Evolutionary conservation across 768 basidiomycete species (phyloP), one percentile per base, ranked within the genome.

Genomic region (Lactarius sp.): DNA sequence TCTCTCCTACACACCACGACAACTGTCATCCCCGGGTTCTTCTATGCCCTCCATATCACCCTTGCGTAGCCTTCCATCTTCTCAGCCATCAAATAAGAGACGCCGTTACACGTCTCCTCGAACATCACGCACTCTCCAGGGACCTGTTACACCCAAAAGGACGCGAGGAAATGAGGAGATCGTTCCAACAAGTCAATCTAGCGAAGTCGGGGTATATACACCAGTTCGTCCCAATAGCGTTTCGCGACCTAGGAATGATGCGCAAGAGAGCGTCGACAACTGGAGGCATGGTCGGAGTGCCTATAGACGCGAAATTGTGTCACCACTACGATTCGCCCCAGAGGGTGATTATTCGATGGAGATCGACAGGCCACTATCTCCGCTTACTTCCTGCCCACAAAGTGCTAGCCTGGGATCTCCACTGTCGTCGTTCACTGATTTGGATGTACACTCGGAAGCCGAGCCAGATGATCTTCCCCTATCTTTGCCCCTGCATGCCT

Each of bases 161-260:
- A 22, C 16, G 5, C 59, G 54, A 36, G 27, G 16, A 39, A 42
- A 31, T 13, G 53, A n/a, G 7, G 57, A 60, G 53, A 18, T 60
- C 37, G n/a, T 65, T 49, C 64, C 64, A 12, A 65, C 64, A 13
- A 65, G 64, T 27, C 64, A 65, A 52, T 36, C 64, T n/a, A 44
- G 54, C 34, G 64, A 65, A 65, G 27, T 46, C n/a, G 64, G 59
- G 33, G 27, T 65, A 2, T 65, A 65, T 52, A 51, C 64, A 44
- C 64, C 64, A 12, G 14, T 22, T 55, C 63, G 59, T 9, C 27
- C 54, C 34, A 50, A 50, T 16, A 7, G 10, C 14, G 16, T 42
- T 31, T 44, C 42, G n/a, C 59, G 39, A 47, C 22, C 6, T 18
- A 52, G 39, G 22, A 46, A 16, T 7, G 59, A 37, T 44, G 49